These are phyloP conservation scores for Claviceps lovelessii DNA, from an alignment of 2,329 filamentous ascomycete species.

Conservation along the genomic window DNA sequence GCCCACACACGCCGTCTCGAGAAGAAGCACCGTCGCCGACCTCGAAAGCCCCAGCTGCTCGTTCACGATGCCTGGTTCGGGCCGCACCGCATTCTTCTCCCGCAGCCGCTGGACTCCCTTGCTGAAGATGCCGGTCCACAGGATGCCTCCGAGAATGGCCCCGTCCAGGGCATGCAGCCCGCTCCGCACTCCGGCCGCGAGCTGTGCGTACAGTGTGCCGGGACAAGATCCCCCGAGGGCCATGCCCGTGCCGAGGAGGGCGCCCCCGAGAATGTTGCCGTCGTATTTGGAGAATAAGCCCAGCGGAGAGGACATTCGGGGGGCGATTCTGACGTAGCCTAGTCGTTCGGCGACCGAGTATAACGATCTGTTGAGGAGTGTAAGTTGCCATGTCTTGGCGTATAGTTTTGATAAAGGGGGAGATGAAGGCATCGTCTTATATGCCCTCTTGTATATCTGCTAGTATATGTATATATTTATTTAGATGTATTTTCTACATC, in stretches of 20 bases:
- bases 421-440: background rate
- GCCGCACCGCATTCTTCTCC: constrained; percentile 12
- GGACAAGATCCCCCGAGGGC: constrained; percentile 50
- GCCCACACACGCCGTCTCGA: constrained; percentile 28
- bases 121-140: constrained; percentile 32
- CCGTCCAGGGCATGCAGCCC: constrained; percentile 40
- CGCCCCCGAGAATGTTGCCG: constrained; percentile 50
- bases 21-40: constrained; percentile 21
- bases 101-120: constrained; percentile 18
- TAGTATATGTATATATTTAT: background rate
- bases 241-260: constrained; percentile 51
- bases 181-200: constrained; percentile 36
- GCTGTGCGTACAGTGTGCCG: constrained; percentile 48
- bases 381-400: background rate
- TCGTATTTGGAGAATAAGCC: constrained; percentile 42
- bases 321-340: constrained; percentile 27
- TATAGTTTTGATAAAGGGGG: background rate
- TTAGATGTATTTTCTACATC: no score
- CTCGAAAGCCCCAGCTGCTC: constrained; percentile 27
- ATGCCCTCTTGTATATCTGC: no score
- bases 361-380: constrained; percentile 21
- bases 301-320: constrained; percentile 36
- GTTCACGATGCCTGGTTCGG: constrained; percentile 21
- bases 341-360: constrained; percentile 31
- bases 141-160: constrained; percentile 38